phyloP scores from a whole-genome alignment of 2,329 filamentous ascomycete genomes.

The Penicillium sp. region DNA sequence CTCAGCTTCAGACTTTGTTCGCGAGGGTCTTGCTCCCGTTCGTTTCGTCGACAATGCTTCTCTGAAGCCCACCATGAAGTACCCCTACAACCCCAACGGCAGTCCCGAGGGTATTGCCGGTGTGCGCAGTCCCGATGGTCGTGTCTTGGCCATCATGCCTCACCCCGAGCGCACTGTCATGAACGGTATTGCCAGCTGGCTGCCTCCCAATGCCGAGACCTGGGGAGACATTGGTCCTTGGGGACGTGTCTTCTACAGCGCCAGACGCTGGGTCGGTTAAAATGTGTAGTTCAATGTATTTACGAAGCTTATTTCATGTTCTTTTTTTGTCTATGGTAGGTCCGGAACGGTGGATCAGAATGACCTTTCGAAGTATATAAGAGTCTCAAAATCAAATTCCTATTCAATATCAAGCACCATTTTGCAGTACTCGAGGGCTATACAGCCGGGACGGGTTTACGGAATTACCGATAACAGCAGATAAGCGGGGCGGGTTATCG shows the following conservation, averaged over 20 bases:
- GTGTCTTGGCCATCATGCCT: conserved; percentile 88
- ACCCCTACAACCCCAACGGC: conserved; percentile 89
- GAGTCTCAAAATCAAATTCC: conserved; percentile 8
- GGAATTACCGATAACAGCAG: background rate
- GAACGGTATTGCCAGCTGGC: conserved; percentile 74
- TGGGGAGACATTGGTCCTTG: conserved; percentile 86
- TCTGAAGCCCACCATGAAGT: conserved; percentile 70
- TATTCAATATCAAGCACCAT: background rate
- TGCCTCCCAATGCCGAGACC: conserved; percentile 63
- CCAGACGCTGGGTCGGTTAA: conserved; percentile 80
- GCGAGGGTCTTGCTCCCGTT: conserved; percentile 71
- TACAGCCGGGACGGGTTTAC: background rate
- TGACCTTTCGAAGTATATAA: conserved; percentile 13
- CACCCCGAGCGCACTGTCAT: conserved; percentile 89
- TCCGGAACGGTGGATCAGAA: conserved; percentile 18
- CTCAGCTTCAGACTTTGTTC: conserved; percentile 55
- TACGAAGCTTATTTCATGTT: conserved; percentile 5
- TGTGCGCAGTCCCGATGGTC: conserved; percentile 73
- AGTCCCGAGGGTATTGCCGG: conserved; percentile 79
- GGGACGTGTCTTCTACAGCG: conserved; percentile 83
- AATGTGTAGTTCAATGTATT: conserved; percentile 3
- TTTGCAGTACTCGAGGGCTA: background rate
- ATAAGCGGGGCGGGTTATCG: background rate
- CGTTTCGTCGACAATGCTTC: conserved; percentile 84
- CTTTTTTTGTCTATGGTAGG: conserved; percentile 17